Evolutionary conservation across 805 yeast genomes (phyloP).

Genomic region (Metschnikowia cerradonensis): DNA sequence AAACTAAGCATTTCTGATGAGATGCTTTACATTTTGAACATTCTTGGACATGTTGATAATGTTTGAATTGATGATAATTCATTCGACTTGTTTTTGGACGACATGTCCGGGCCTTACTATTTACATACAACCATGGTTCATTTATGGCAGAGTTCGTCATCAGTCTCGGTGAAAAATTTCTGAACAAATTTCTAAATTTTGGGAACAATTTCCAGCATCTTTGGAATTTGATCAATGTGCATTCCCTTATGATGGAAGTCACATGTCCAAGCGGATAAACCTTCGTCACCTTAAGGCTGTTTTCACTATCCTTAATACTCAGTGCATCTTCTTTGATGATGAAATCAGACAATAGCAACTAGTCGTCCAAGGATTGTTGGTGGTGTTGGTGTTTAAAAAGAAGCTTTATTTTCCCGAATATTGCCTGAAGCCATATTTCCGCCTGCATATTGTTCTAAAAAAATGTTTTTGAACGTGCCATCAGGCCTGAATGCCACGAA

Average conservation of each 20-base stretch:
- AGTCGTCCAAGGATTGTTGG: constrained; percentile 28
- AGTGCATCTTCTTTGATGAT: not conserved
- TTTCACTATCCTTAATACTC: not conserved
- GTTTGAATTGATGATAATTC: too few species aligned
- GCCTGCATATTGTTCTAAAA: constrained; percentile 60
- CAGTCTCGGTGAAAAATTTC: constrained; percentile 59
- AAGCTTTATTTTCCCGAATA: constrained; percentile 9
- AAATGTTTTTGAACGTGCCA: constrained; percentile 29
- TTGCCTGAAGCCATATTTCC: constrained; percentile 29
- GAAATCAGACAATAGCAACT: constrained; percentile 62
- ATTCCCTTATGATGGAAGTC: constrained; percentile 37
- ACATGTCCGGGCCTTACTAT: constrained; percentile 11
- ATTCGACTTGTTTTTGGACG: not conserved
- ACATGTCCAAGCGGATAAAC: constrained; percentile 21
- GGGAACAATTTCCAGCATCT: constrained; percentile 47
- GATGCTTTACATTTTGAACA: too few species aligned
- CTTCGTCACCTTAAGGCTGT: not conserved
- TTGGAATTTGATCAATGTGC: constrained; percentile 66
- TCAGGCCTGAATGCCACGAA: constrained; percentile 54
- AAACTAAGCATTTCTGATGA: too few species aligned
- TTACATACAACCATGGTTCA: constrained; percentile 48
- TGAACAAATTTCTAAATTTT: constrained; percentile 34
- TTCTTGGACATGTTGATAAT: too few species aligned
- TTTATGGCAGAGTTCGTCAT: constrained; percentile 58
- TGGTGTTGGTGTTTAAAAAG: constrained; percentile 19